Evolutionary conservation across 164 flowering plant species (phyloP), one percentile per base, ranked within the genome.

Genomic region (Macadamia tetraphylla): DNA sequence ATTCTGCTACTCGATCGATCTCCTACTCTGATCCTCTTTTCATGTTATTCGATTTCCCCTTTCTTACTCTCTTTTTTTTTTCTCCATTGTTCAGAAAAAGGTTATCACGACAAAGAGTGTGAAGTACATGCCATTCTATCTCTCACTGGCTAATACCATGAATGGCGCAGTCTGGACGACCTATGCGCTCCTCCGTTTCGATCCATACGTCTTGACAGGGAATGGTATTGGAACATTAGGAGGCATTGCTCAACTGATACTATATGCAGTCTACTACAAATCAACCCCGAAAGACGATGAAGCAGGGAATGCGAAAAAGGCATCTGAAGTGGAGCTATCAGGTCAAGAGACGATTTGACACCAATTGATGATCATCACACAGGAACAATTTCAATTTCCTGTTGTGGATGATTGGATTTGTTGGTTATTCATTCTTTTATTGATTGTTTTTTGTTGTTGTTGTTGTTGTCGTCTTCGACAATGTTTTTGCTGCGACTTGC

Each of bases 51-150:
- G 23, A 23, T 23, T 23, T 35, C 40, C 40, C 40, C 40, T 35
- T 2, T 35, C 5, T 4, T 46, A 23, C 29, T 30, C 31, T 23
- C 30, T 15, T n/a, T 18, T 57, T 6, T 31, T 31, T 9, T 60
- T 9, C 42, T 65, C 29, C 4, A 15, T 10, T 1, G 31, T 17
- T 66, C 83, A 93, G 98, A 48, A 18, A 44, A 78, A 75, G 66
- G 98, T 94, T 1, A 81, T 85, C 40, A 77, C 13, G 17, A 91
- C 97, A 10, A 88, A 80, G 85, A 91, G 96, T 35, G 89, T 86
- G 51, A 74, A 86, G 59, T 87, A 76, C 75, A 83, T 86, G 92
- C 92, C 92, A 0, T 80, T 89, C 29, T 70, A 29, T 10, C 85
- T 89, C 61, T 84, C 86, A 1, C 29, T 85, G 40, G 67, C 84